phyloP scores from a whole-genome alignment of 768 basidiomycete species.

The Xerocomus brunneocitrinus region DNA sequence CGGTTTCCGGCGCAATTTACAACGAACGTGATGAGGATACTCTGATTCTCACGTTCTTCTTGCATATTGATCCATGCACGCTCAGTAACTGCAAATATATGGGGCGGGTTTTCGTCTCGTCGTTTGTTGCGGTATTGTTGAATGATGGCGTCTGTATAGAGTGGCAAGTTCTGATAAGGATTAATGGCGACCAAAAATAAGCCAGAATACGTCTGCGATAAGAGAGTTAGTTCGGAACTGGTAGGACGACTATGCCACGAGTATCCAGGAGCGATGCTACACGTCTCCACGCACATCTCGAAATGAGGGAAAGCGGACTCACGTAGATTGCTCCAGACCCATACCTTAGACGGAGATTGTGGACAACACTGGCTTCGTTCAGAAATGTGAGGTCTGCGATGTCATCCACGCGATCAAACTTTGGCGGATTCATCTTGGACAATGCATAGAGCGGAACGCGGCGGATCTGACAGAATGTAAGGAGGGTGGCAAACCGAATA shows the following conservation, averaged over 20 bases:
- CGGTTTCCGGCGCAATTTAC: not conserved
- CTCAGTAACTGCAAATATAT: constrained; percentile 96
- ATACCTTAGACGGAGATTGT: constrained; percentile 90
- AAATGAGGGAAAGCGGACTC: constrained; percentile 30
- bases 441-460: constrained; percentile 73
- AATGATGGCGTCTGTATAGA: constrained; percentile 85
- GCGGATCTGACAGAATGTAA: constrained; percentile 43
- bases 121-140: constrained; percentile 89
- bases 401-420: constrained; percentile 96
- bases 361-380: constrained; percentile 98
- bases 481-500: not conserved
- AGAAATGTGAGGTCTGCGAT: constrained; percentile 97
- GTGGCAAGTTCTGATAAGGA: constrained; percentile 87
- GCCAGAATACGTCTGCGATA: constrained; percentile 80
- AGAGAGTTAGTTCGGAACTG: constrained; percentile 11
- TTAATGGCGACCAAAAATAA: constrained; percentile 98
- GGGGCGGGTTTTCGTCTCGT: constrained; percentile 89
- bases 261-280: constrained; percentile 2
- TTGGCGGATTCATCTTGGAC: constrained; percentile 97
- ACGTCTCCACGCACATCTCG: not conserved
- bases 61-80: constrained; percentile 99
- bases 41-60: constrained; percentile 94
- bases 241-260: constrained; percentile 2
- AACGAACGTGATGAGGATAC: constrained; percentile 93
- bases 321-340: constrained; percentile 91